Percentiles rank a stretch among this genome's conserved stretches.
Conservation (phyloP, 257 asterid species). For the Petunia secreta region DNA sequence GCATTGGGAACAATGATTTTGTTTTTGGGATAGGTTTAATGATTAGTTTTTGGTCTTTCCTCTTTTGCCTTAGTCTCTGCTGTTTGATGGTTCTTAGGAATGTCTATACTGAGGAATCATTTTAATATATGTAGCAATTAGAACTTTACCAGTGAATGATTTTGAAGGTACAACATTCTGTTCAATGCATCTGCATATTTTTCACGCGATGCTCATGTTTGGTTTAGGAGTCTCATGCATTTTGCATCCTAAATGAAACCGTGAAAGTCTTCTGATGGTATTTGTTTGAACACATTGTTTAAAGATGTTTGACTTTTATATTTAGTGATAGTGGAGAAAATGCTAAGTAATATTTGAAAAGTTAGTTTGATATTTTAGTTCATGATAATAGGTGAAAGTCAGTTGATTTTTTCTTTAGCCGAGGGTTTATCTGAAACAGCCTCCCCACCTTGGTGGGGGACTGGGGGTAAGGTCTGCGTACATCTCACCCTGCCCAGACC, state of each 20-base stretch:
- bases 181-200: not conserved
- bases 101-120: not conserved
- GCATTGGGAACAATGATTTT: not conserved
- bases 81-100: not conserved
- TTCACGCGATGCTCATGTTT: not conserved
- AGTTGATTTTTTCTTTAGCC: no score
- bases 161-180: slow-evolving; percentile 14
- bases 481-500: no score
- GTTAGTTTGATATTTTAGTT: not conserved
- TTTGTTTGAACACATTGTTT: not conserved
- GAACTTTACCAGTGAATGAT: not conserved
- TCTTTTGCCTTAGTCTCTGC: not conserved
- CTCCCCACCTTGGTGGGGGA: no score
- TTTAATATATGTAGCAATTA: not conserved
- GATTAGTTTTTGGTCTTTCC: not conserved
- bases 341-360: not conserved
- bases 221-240: not conserved
- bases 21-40: no score
- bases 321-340: not conserved
- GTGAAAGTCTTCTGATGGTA: not conserved
- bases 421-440: no score
- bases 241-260: not conserved
- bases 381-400: no score
- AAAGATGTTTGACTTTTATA: not conserved
- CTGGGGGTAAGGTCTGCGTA: no score